phyloP scores from a whole-genome alignment of 371 early-diverging fungal genomes.

The Massospora cicadina region DNA sequence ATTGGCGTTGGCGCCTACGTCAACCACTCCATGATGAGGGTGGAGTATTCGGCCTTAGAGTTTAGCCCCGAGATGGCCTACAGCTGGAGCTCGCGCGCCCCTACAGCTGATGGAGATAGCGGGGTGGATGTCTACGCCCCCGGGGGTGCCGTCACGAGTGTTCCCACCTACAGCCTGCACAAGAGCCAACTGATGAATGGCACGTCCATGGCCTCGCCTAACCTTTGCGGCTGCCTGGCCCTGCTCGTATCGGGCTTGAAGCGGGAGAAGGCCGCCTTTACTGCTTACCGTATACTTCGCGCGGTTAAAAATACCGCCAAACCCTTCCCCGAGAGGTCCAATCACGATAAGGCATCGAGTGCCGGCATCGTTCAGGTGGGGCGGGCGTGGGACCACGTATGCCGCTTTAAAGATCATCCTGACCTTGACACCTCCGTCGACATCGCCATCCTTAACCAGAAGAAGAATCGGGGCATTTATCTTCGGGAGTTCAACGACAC shows the following conservation, averaged over 20 bases:
- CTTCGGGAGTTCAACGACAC: constrained; percentile 64
- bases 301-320: constrained; percentile 59
- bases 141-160: constrained; percentile 81
- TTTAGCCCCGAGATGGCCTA: constrained; percentile 54
- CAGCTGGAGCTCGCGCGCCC: constrained; percentile 86
- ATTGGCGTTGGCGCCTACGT: constrained; percentile 88
- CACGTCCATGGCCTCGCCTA: constrained; percentile 81
- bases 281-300: constrained; percentile 62
- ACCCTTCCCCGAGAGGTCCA: constrained; percentile 19
- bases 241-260: constrained; percentile 67
- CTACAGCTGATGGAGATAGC: constrained; percentile 65
- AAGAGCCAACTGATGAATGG: constrained; percentile 76
- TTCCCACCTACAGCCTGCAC: constrained; percentile 69
- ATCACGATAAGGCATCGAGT: constrained; percentile 43
- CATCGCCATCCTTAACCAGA: constrained; percentile 21
- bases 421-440: constrained; percentile 51
- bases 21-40: constrained; percentile 64
- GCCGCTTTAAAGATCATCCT: constrained; percentile 28
- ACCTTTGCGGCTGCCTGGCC: constrained; percentile 69
- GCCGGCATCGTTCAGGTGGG: constrained; percentile 79
- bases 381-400: constrained; percentile 63
- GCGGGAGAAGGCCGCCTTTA: constrained; percentile 38
- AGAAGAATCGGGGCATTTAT: constrained; percentile 62
- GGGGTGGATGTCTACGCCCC: constrained; percentile 80
- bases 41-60: constrained; percentile 70